Evolutionary conservation across 2,329 filamentous ascomycete genomes (phyloP).

Genomic region (Exophiala sp.): DNA sequence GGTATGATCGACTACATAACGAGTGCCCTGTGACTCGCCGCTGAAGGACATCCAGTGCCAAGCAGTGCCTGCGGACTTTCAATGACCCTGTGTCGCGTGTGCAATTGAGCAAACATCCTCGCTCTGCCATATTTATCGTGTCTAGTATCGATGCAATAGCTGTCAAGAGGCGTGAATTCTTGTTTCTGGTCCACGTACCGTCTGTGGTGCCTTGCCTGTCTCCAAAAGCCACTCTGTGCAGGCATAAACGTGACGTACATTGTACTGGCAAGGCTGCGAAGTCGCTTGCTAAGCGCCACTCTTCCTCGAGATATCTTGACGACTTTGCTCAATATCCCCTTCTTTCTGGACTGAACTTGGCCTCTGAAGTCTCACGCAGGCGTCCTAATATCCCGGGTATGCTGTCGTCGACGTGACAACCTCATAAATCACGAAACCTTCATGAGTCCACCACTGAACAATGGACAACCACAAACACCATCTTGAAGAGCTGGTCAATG

Average conservation of each 20-base stretch:
- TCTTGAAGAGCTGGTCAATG: slow-evolving; percentile 16
- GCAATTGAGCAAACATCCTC: slow-evolving; percentile 7
- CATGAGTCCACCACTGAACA: slow-evolving; percentile 9
- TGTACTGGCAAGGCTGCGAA: slow-evolving; percentile 19
- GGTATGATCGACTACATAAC: too few relatives aligned
- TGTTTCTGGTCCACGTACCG: background rate
- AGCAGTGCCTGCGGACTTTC: background rate
- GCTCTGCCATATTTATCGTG: background rate
- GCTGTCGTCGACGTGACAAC: slow-evolving; percentile 1
- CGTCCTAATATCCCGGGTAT: background rate
- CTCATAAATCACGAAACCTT: background rate
- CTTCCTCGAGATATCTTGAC: slow-evolving; percentile 9
- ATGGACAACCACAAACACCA: slow-evolving; percentile 21
- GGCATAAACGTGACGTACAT: slow-evolving; percentile 19
- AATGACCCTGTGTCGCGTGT: background rate
- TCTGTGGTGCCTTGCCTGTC: background rate
- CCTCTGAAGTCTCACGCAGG: background rate
- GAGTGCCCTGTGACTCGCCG: too few relatives aligned
- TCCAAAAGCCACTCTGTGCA: background rate
- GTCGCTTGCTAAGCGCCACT: slow-evolving; percentile 22
- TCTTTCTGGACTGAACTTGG: background rate
- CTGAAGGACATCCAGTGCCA: background rate
- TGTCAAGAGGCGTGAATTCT: background rate
- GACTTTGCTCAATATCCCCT: slow-evolving; percentile 4
- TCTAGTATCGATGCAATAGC: background rate